Evolutionary conservation across 2,329 filamentous ascomycete genomes (phyloP), one percentile per base, ranked within the genome.

Genomic region (Lomentospora prolificans): DNA sequence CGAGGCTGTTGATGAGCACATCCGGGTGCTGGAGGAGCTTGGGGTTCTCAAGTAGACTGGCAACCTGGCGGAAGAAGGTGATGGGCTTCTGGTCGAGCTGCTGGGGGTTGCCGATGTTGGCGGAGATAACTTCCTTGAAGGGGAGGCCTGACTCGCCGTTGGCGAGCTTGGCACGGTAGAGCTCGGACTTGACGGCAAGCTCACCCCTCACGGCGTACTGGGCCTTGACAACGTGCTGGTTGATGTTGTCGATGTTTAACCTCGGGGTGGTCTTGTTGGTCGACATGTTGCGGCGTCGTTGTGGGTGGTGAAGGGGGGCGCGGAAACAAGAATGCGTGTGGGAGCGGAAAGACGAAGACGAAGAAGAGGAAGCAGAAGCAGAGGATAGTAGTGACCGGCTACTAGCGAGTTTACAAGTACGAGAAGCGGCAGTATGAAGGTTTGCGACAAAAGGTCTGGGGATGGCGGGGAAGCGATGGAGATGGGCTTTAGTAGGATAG

Each of bases 1-100:
- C 90, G 62, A 97, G 80, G 48, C 77, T 71, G 57, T 84, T 81
- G 66, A 85, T 73, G 60, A 97, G 75, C n/a, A 87, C 85, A 61
- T 92, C 82, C 69, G 90, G 84, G 64, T 95, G 85, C 66, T 96
- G 80, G 58, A 99, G 78, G 31, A 99, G 77, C 57, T 77, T 70
- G 1, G 94, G 94, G 76, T 97, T 91, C 78, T 99, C 94, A 58
- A 97, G 73, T 60, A 99, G 72, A 73, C 90, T 95, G 65, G 94
- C 81, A 27, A 99, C 94, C 75, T 99, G 92, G 64, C 94, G 86
- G 83, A 99, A 96, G 79, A 96, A 99, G 63, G 94, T 99, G 66
- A 99, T 92, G 66, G 94, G 94, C 79, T 97, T 95, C 80, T 99
- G 94, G 74, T 96, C 94, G 60, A 99, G 84, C 75, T 99, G 94